These are phyloP conservation scores for Taxillus chinensis DNA, from an alignment of 164 flowering plant species.

Conservation along the genomic window DNA sequence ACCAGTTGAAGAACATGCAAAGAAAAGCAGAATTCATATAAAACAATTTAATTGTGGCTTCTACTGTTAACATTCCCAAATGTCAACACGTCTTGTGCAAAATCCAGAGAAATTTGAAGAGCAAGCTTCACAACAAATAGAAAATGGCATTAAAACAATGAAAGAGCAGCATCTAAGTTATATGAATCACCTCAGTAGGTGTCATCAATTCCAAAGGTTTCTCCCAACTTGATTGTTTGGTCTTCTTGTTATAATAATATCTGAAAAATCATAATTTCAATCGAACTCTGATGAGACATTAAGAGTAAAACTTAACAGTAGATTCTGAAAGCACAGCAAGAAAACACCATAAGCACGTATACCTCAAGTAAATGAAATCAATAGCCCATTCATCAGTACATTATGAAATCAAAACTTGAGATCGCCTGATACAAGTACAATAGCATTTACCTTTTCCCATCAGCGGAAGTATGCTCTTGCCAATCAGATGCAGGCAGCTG, in stretches of 20 bases:
- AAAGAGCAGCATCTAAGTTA: conserved; percentile 1
- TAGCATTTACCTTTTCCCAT: conserved; percentile 71
- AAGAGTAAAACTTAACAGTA: too few relatives aligned
- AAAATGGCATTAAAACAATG: conserved; percentile 4
- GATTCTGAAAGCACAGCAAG: too few relatives aligned
- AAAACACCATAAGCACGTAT: too few relatives aligned
- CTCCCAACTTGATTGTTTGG: conserved; percentile 50
- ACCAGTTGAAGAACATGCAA: conserved; percentile 72
- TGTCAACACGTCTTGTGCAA: conserved; percentile 9
- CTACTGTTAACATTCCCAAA: conserved; percentile 27
- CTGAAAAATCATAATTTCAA: conserved; percentile 19
- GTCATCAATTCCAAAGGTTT: conserved; percentile 43
- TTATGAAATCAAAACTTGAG: not conserved
- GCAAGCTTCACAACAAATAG: conserved; percentile 5
- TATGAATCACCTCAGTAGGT: conserved; percentile 75
- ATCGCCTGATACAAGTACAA: not conserved
- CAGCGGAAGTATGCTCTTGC: conserved; percentile 85
- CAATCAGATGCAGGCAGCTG: conserved; percentile 69
- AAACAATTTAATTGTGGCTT: conserved; percentile 29
- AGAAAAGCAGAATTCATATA: conserved; percentile 49
- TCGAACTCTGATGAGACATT: too few relatives aligned
- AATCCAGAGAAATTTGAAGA: conserved; percentile 15
- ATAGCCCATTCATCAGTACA: not conserved
- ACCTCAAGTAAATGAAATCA: not conserved
- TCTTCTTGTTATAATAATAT: conserved; percentile 84